Evolutionary conservation across 495 filamentous ascomycete genomes (phyloP).

Genomic region (Mycothermus thermophilus): DNA sequence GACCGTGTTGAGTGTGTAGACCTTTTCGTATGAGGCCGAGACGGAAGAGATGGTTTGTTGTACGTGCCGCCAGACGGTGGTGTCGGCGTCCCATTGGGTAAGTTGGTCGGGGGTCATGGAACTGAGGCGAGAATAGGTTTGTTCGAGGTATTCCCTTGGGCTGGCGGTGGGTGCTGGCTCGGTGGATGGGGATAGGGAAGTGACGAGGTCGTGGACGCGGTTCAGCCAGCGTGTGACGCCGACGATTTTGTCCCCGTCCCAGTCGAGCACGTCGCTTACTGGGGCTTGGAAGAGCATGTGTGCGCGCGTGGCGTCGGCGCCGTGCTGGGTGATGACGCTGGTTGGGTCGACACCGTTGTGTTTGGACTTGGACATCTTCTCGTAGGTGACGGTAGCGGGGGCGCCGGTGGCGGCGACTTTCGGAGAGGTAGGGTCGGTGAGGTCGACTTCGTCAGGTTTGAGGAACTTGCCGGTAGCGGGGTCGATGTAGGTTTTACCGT

Average conservation of each 20-base stretch:
- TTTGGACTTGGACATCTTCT: constrained; percentile 97
- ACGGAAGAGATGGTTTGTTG: constrained; percentile 56
- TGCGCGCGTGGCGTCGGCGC: constrained; percentile 71
- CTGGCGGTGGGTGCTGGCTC: background rate
- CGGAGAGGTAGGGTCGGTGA: constrained; percentile 41
- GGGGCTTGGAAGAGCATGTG: constrained; percentile 83
- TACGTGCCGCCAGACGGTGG: constrained; percentile 44
- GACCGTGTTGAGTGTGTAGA: constrained; percentile 65
- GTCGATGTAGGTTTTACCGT: constrained; percentile 69
- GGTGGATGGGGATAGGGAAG: constrained; percentile 13
- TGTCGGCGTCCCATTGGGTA: constrained; percentile 34
- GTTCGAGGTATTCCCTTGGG: constrained; percentile 20
- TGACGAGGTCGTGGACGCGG: constrained; percentile 47
- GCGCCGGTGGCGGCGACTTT: constrained; percentile 45
- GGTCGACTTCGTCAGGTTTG: constrained; percentile 61
- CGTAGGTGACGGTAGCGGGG: constrained; percentile 48
- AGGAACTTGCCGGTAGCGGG: constrained; percentile 64
- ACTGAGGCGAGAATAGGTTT: background rate
- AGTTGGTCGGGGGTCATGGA: constrained; percentile 12
- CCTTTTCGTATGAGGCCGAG: constrained; percentile 51
- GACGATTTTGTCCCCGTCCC: constrained; percentile 72
- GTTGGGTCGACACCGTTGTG: constrained; percentile 83
- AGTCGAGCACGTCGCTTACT: constrained; percentile 67
- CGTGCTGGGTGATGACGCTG: constrained; percentile 52
- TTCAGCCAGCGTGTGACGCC: constrained; percentile 70